These are phyloP conservation scores for Maudiozyma saulgeensis DNA, from an alignment of 805 yeast genomes.

Conservation along the genomic window DNA sequence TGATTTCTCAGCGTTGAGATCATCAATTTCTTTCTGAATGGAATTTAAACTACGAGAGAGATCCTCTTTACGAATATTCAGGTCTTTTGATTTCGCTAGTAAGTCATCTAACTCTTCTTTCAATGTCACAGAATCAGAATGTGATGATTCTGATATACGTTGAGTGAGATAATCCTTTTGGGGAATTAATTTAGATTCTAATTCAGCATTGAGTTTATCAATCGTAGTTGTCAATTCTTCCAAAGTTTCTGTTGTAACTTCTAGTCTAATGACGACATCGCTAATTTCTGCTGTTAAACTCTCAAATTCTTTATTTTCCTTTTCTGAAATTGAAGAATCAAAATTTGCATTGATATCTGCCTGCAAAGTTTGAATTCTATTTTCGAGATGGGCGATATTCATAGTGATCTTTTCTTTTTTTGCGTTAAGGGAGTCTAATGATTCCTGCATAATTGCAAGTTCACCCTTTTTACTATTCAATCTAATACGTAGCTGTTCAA, in stretches of 20 bases:
- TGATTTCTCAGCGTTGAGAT: slow-evolving; percentile 22
- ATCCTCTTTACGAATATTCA: slow-evolving; percentile 21
- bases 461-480: slow-evolving; percentile 36
- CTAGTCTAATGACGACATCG: slow-evolving; percentile 38
- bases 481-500: slow-evolving; percentile 37
- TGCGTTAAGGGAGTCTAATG: slow-evolving; percentile 28
- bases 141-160: slow-evolving; percentile 12
- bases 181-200: slow-evolving; percentile 50
- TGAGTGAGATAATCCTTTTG: slow-evolving; percentile 34
- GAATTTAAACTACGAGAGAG: slow-evolving; percentile 24
- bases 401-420: slow-evolving; percentile 31
- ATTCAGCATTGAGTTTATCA: slow-evolving; percentile 40
- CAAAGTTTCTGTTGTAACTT: slow-evolving; percentile 23
- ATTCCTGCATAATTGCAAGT: slow-evolving; percentile 36
- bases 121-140: slow-evolving; percentile 8
- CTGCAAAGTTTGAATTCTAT: slow-evolving; percentile 36
- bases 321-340: slow-evolving; percentile 38
- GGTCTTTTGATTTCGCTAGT: neutral
- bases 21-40: slow-evolving; percentile 21
- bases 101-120: slow-evolving; percentile 20
- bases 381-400: slow-evolving; percentile 29
- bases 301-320: slow-evolving; percentile 40
- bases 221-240: slow-evolving; percentile 16
- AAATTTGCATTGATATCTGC: slow-evolving; percentile 48
- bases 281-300: slow-evolving; percentile 33